A percentile compares a stretch with the other conserved stretches of the same genome.
Evolutionary conservation across 257 asterid species (phyloP).

Genomic region (Nicotiana sylvestris): DNA sequence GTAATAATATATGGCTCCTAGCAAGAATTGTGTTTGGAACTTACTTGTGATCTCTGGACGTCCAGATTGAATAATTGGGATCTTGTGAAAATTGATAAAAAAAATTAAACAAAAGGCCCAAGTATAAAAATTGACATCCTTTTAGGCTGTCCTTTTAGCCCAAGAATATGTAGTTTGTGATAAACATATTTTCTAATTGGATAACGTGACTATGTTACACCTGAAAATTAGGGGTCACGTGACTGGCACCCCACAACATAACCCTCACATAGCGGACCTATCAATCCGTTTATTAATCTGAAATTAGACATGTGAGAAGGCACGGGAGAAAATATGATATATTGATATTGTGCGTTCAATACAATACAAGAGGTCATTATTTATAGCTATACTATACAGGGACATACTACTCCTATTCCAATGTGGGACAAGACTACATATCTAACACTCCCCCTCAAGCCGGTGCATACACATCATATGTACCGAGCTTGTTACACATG

Average conservation of each 20-base stretch:
- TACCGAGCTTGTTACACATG: too few species aligned
- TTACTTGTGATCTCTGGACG: background rate
- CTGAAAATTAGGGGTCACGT: background rate
- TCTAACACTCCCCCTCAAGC: too few species aligned
- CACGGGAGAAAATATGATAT: too few species aligned
- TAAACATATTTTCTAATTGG: background rate
- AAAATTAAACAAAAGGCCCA: background rate
- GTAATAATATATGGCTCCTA: slow-evolving; percentile 9
- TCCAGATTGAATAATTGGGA: background rate
- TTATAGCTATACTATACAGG: too few species aligned
- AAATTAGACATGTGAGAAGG: background rate
- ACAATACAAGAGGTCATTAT: too few species aligned
- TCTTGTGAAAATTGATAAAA: background rate
- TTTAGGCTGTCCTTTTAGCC: background rate
- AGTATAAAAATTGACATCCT: background rate
- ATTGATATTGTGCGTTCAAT: too few species aligned
- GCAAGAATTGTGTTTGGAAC: background rate
- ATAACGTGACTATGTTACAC: background rate
- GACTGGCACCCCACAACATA: background rate
- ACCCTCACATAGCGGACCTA: background rate
- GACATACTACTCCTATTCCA: too few species aligned
- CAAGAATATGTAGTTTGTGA: background rate
- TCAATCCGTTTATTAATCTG: background rate
- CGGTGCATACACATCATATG: too few species aligned
- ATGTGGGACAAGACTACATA: too few species aligned